phyloP scores from a whole-genome alignment of 192 early-diverging fungal genomes.

The Helicostylum pulchrum region DNA sequence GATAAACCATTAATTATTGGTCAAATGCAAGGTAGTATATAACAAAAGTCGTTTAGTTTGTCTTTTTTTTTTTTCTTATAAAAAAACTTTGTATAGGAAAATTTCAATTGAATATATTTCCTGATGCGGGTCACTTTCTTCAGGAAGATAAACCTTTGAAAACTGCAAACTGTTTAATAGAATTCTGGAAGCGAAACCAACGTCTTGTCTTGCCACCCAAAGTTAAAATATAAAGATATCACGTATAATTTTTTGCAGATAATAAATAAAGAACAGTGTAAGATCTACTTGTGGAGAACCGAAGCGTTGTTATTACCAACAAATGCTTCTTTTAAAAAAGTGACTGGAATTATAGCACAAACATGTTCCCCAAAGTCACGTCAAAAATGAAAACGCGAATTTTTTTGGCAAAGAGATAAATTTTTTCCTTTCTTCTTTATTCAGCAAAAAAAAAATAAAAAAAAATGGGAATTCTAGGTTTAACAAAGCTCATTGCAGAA shows the following conservation, averaged over 20 bases:
- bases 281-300: too few species aligned
- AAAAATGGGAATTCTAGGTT: constrained; percentile 78
- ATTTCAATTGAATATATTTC: constrained; percentile 70
- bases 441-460: neutral
- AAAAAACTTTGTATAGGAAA: constrained; percentile 43
- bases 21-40: constrained; percentile 70
- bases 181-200: constrained; percentile 70
- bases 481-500: constrained; percentile 91
- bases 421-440: neutral
- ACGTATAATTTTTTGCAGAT: too few species aligned
- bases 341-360: too few species aligned
- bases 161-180: constrained; percentile 52
- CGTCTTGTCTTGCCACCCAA: constrained; percentile 51
- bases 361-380: too few species aligned
- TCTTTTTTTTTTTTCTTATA: neutral
- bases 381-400: too few species aligned
- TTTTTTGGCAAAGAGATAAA: neutral
- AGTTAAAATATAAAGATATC: neutral
- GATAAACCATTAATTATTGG: constrained; percentile 75
- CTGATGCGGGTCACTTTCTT: constrained; percentile 66
- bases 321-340: too few species aligned
- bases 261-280: too few species aligned
- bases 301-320: too few species aligned
- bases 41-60: neutral
- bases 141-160: constrained; percentile 69